These are phyloP conservation scores for Inosperma sp. DNA, from an alignment of 768 basidiomycete species.

Conservation along the genomic window DNA sequence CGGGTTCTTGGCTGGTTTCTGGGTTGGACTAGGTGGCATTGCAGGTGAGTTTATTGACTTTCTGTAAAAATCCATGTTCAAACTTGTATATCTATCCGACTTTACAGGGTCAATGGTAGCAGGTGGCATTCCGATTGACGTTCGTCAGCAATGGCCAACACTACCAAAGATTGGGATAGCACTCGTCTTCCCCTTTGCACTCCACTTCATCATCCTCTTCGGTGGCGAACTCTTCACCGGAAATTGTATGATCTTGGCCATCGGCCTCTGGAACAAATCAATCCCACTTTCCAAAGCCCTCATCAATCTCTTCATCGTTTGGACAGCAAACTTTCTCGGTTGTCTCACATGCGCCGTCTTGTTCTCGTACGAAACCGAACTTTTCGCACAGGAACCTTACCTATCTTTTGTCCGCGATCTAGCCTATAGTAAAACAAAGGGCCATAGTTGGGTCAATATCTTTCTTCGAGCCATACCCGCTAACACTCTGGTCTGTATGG, in stretches of 20 bases:
- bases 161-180: conserved; percentile 1
- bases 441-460: conserved; percentile 9
- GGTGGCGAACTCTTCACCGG: conserved; percentile 10
- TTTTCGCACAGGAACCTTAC: conserved; percentile 9
- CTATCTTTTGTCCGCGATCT: conserved; percentile 5
- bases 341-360: conserved; percentile 10
- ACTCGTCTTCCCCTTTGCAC: conserved; percentile 9
- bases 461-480: conserved; percentile 10
- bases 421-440: conserved; percentile 7
- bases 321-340: conserved; percentile 11
- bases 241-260: conserved; percentile 9
- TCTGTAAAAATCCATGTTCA: background rate
- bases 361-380: conserved; percentile 11
- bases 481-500: conserved; percentile 11
- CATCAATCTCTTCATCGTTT: conserved; percentile 7
- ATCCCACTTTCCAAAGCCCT: conserved; percentile 1
- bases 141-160: conserved; percentile 10
- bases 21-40: conserved; percentile 11
- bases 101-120: conserved; percentile 4
- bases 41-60: background rate
- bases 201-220: conserved; percentile 9
- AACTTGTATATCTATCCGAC: background rate
- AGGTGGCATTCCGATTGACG: conserved; percentile 9
- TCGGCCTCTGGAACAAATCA: conserved; percentile 10
- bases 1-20: conserved; percentile 8